A percentile compares a stretch with the other conserved stretches of the same genome.
Conservation (phyloP, 305 asterid species). For the Solanum hybrid region DNA sequence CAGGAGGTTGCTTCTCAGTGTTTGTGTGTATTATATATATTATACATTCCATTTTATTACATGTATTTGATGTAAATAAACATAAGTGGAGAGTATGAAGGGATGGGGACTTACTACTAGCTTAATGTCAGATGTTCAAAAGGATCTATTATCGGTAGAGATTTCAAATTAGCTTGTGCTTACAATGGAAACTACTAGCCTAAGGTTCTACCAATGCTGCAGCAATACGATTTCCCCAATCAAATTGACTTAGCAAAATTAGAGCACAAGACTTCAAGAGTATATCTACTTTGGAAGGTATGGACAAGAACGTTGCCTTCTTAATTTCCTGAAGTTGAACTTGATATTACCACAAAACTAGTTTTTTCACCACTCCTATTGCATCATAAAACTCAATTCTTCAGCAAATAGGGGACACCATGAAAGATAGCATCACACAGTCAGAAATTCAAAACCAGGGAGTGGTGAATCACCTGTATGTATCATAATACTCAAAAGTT, state of each 20-base stretch:
- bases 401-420: background rate
- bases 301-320: background rate
- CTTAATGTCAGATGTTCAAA: background rate
- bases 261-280: background rate
- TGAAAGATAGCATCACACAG: background rate
- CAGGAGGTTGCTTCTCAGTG: background rate
- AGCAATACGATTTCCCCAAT: background rate
- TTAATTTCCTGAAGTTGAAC: background rate
- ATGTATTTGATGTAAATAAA: background rate
- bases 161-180: background rate
- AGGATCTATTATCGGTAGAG: background rate
- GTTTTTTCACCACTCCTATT: background rate
- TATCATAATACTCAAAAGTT: background rate
- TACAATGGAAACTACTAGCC: background rate
- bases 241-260: background rate
- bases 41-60: background rate
- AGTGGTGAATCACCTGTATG: background rate
- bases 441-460: background rate
- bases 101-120: background rate
- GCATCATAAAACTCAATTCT: background rate
- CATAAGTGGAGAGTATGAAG: background rate
- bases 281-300: background rate
- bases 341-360: background rate
- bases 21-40: background rate
- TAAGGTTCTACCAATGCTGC: background rate